Percentiles rank a stretch among this genome's conserved stretches.
Conservation (phyloP, 805 yeast species). For the Cyberlindnera maritima region DNA sequence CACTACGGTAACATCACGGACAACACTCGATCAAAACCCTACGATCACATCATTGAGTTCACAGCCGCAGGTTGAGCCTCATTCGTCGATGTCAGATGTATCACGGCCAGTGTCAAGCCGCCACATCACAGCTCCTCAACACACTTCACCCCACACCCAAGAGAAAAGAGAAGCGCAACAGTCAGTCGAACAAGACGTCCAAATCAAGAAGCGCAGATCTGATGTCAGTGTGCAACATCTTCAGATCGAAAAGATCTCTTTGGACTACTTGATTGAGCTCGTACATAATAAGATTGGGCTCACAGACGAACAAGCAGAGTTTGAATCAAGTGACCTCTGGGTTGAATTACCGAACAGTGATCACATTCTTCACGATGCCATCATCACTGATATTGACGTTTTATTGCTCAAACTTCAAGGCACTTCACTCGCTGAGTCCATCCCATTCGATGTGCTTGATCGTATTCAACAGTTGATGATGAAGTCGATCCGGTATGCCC, state of each 20-base stretch:
- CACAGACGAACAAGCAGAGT: slow-evolving; percentile 28
- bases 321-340: slow-evolving; percentile 26
- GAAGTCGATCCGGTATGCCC: slow-evolving; percentile 27
- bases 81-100: neutral
- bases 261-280: slow-evolving; percentile 8
- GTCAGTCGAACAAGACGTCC: neutral
- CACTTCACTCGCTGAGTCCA: slow-evolving; percentile 8
- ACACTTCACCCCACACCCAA: neutral
- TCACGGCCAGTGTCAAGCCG: neutral
- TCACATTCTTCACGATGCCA: slow-evolving; percentile 19
- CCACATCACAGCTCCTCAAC: neutral
- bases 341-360: slow-evolving; percentile 23
- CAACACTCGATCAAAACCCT: neutral
- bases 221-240: slow-evolving; percentile 17
- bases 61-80: neutral
- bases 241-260: slow-evolving; percentile 16
- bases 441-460: slow-evolving; percentile 29
- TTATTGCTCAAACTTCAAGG: slow-evolving; percentile 21
- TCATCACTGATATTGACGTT: slow-evolving; percentile 24
- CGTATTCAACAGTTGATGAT: slow-evolving; percentile 34
- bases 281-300: slow-evolving; percentile 19
- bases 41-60: neutral
- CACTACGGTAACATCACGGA: neutral
- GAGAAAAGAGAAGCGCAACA: neutral
- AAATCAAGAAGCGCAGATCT: slow-evolving; percentile 19